Percentiles rank a stretch among this genome's conserved stretches.
These are phyloP conservation scores for Ochromonas danica DNA, from an alignment of 108 stramenopile species.

Conservation along the genomic window DNA sequence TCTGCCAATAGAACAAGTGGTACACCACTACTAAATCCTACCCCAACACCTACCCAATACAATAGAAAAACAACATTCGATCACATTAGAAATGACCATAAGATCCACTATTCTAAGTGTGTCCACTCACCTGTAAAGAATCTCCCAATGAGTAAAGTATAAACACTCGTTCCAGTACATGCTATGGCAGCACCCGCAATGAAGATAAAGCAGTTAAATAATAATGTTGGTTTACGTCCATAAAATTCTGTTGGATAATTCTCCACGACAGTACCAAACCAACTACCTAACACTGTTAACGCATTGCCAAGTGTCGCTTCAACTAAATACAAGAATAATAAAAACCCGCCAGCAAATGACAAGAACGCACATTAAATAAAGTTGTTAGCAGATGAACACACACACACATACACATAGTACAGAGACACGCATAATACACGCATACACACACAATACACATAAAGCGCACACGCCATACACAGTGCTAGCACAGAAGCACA, in stretches of 20 bases:
- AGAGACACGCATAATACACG: too few relatives aligned
- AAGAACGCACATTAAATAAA: too few relatives aligned
- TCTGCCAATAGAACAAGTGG: constrained; percentile 1
- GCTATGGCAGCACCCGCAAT: neutral
- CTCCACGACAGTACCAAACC: neutral
- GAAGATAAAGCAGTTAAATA: neutral
- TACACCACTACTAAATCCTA: neutral
- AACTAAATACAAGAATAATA: neutral
- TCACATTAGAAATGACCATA: too few relatives aligned
- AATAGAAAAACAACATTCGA: too few relatives aligned
- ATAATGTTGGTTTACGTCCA: neutral
- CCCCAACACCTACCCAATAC: constrained; percentile 9
- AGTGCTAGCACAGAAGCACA: neutral
- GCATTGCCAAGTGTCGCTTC: neutral
- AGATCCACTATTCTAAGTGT: too few relatives aligned
- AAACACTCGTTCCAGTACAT: too few relatives aligned
- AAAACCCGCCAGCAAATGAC: neutral
- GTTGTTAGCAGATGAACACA: too few relatives aligned
- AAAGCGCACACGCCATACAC: too few relatives aligned
- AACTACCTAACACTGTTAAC: neutral
- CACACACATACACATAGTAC: too few relatives aligned
- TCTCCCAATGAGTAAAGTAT: too few relatives aligned
- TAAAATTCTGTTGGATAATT: neutral
- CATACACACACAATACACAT: too few relatives aligned
- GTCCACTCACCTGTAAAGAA: too few relatives aligned